These are phyloP conservation scores for Butyriboletus loyo DNA, from an alignment of 768 basidiomycete species.

Conservation along the genomic window DNA sequence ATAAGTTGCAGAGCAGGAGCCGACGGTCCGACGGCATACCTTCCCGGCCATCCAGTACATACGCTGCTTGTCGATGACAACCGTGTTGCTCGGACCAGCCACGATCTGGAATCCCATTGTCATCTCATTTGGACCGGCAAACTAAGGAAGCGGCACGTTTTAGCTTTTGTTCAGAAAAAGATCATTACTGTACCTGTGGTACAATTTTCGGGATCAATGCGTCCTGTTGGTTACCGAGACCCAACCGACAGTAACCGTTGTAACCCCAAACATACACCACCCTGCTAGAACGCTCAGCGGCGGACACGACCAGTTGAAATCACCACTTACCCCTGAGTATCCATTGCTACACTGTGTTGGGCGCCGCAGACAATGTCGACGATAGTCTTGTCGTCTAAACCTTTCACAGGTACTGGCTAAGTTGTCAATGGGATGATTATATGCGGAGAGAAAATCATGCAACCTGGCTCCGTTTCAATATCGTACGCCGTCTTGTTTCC, in stretches of 20 bases:
- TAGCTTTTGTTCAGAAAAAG: not conserved
- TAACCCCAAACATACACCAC: slow-evolving; percentile 85
- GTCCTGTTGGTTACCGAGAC: slow-evolving; percentile 83
- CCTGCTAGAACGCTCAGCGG: slow-evolving; percentile 35
- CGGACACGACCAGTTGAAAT: not conserved
- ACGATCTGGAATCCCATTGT: slow-evolving; percentile 61
- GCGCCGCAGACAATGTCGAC: slow-evolving; percentile 81
- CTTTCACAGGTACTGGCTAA: slow-evolving; percentile 64
- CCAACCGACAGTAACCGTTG: slow-evolving; percentile 88
- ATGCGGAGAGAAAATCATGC: slow-evolving; percentile 19
- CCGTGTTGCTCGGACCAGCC: slow-evolving; percentile 82
- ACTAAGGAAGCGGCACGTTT: slow-evolving; percentile 40
- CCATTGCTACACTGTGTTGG: slow-evolving; percentile 83
- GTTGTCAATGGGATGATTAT: slow-evolving; percentile 3
- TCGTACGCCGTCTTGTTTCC: slow-evolving; percentile 85
- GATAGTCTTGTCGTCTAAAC: slow-evolving; percentile 74
- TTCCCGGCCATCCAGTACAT: slow-evolving; percentile 89
- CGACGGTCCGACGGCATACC: slow-evolving; percentile 33
- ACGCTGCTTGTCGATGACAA: slow-evolving; percentile 78
- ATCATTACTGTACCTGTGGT: slow-evolving; percentile 54
- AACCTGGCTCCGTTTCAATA: slow-evolving; percentile 68
- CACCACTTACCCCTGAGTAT: slow-evolving; percentile 60
- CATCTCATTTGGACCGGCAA: slow-evolving; percentile 64
- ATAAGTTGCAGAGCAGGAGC: not conserved
- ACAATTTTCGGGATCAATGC: slow-evolving; percentile 77